Conservation (phyloP, 139 green algal species). For the Dunaliella primolecta region DNA sequence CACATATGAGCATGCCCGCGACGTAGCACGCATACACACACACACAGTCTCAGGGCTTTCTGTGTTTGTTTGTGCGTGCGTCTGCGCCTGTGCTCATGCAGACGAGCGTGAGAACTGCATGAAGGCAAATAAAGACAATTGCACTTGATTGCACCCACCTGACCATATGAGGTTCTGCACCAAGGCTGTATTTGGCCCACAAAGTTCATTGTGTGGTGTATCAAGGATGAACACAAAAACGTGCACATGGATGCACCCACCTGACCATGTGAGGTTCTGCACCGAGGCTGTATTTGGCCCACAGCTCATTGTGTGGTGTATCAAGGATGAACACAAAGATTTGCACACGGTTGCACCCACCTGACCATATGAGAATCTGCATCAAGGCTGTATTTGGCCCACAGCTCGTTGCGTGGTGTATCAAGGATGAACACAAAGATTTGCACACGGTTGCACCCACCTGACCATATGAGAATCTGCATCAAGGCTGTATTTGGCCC, state of each 20-base stretch:
- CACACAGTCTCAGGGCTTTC: too few species aligned
- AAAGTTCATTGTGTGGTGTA: conserved; percentile 42
- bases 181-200: conserved; percentile 33
- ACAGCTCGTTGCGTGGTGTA: conserved; percentile 47
- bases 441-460: too few species aligned
- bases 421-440: conserved; percentile 54
- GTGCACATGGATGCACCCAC: too few species aligned
- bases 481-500: conserved; percentile 25
- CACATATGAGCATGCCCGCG: too few species aligned
- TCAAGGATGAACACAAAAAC: too few species aligned
- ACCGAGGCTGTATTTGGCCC: conserved; percentile 24
- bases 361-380: not conserved
- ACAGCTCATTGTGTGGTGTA: conserved; percentile 46
- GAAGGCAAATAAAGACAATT: too few species aligned
- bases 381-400: conserved; percentile 25
- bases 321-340: conserved; percentile 53
- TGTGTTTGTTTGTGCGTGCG: too few species aligned
- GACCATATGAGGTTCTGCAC: not conserved
- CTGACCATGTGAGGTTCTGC: not conserved
- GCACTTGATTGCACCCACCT: too few species aligned
- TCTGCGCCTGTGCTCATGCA: too few species aligned
- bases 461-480: not conserved
- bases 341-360: too few species aligned
- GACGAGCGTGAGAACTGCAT: too few species aligned
- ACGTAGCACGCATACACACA: too few species aligned